Evolutionary conservation across 2,329 filamentous ascomycete genomes (phyloP).

Genomic region (Hirsutella rhossiliensis): DNA sequence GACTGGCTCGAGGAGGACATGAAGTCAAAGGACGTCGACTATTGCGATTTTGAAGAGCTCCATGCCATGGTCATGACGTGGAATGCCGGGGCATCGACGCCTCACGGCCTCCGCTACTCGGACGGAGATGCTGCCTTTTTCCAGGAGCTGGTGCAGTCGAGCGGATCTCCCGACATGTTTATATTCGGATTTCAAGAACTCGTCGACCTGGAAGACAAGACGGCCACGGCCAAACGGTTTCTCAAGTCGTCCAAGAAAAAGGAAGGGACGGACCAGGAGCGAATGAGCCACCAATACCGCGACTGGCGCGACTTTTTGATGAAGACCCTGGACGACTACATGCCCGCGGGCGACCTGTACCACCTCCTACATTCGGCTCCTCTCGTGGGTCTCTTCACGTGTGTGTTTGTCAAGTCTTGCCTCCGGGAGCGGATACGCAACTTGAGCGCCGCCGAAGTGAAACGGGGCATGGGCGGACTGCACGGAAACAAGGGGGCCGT

Average conservation of each 20-base stretch:
- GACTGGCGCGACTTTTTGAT: constrained; percentile 90
- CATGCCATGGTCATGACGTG: constrained; percentile 77
- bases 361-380: constrained; percentile 75
- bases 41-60: constrained; percentile 75
- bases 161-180: constrained; percentile 73
- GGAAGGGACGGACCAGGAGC: constrained; percentile 66
- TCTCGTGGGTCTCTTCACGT: constrained; percentile 89
- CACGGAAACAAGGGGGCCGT: constrained; percentile 96
- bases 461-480: constrained; percentile 88
- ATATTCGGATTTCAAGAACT: constrained; percentile 97
- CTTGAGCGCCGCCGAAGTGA: constrained; percentile 71
- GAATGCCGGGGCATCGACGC: constrained; percentile 97
- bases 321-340: constrained; percentile 69
- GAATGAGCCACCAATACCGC: constrained; percentile 95
- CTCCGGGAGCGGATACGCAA: constrained; percentile 66
- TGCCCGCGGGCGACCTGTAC: constrained; percentile 67
- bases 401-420: constrained; percentile 80
- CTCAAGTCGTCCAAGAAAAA: constrained; percentile 78
- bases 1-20: constrained; percentile 91
- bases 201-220: constrained; percentile 97
- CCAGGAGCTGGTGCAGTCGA: constrained; percentile 62
- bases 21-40: constrained; percentile 71
- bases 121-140: constrained; percentile 67
- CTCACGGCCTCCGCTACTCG: constrained; percentile 61
- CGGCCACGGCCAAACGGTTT: constrained; percentile 89